phyloP scores from a whole-genome alignment of 768 basidiomycete species.

The Pleurotus cornucopiae region DNA sequence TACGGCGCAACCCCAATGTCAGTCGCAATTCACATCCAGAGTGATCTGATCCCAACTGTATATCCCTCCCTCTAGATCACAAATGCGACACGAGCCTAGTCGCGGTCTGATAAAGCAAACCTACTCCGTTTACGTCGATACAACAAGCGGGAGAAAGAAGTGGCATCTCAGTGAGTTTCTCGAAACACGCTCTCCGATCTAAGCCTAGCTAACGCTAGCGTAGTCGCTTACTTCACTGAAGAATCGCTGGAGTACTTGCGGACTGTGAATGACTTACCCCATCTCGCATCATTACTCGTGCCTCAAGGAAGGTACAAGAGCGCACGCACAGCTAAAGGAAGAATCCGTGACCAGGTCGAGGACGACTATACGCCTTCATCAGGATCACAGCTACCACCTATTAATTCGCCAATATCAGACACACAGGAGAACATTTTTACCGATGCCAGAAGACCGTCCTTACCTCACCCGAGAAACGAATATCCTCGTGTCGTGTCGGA shows the following conservation, averaged over 20 bases:
- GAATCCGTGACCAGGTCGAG: slow-evolving; percentile 44
- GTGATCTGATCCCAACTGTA: background rate
- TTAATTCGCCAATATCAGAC: background rate
- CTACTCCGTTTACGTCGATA: slow-evolving; percentile 74
- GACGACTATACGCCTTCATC: slow-evolving; percentile 15
- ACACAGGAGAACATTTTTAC: background rate
- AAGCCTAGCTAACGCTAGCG: slow-evolving; percentile 11
- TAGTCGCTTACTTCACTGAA: slow-evolving; percentile 79
- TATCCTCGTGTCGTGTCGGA: background rate
- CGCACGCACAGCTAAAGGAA: slow-evolving; percentile 61
- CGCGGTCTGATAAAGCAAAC: slow-evolving; percentile 71
- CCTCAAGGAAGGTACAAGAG: slow-evolving; percentile 70
- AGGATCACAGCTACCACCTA: slow-evolving; percentile 1
- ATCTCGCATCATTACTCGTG: slow-evolving; percentile 43
- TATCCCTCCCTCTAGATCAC: background rate
- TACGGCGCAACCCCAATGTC: slow-evolving; percentile 10
- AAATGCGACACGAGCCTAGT: slow-evolving; percentile 10
- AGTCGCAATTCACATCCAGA: slow-evolving; percentile 3
- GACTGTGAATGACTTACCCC: slow-evolving; percentile 63
- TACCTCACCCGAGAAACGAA: slow-evolving; percentile 2
- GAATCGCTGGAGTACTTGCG: slow-evolving; percentile 58
- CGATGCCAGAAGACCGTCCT: slow-evolving; percentile 3
- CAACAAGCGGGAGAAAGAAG: slow-evolving; percentile 62
- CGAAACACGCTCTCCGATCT: slow-evolving; percentile 13
- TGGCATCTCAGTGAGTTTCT: slow-evolving; percentile 71